Evolutionary conservation across 2,329 filamentous ascomycete species (phyloP).

Genomic region (Trichoderma cornu-damae): DNA sequence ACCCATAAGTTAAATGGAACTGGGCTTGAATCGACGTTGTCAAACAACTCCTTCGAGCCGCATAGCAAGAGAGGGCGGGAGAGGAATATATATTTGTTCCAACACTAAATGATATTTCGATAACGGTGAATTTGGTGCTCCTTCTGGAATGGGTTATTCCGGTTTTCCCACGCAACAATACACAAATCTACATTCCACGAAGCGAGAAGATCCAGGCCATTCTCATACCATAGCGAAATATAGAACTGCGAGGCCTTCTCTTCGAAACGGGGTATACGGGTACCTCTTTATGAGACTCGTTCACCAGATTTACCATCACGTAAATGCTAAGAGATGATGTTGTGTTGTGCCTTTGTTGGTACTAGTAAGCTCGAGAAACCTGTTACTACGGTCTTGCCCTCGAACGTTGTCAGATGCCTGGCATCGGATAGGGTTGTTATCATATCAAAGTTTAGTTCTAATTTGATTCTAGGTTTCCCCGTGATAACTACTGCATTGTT

Average conservation of each 20-base stretch:
- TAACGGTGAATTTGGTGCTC: too few species aligned
- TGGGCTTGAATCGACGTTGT: too few species aligned
- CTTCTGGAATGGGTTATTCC: too few species aligned
- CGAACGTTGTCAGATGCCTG: not conserved
- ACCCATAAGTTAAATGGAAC: too few species aligned
- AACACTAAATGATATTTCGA: too few species aligned
- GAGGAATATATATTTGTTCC: not conserved
- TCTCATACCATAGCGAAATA: too few species aligned
- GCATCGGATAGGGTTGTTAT: not conserved
- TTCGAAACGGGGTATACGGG: too few species aligned
- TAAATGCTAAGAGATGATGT: not conserved
- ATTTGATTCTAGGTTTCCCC: not conserved
- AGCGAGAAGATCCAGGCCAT: too few species aligned
- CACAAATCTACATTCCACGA: too few species aligned
- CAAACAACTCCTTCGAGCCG: not conserved
- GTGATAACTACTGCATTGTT: not conserved
- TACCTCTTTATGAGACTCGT: not conserved
- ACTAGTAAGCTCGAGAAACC: not conserved
- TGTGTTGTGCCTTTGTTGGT: not conserved
- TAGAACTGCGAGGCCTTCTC: too few species aligned
- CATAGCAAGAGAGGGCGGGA: not conserved
- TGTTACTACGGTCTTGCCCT: not conserved
- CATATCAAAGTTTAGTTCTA: not conserved
- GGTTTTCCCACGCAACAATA: too few species aligned
- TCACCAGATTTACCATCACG: not conserved